Evolutionary conservation across 208 protist species (phyloP), one percentile per base, ranked within the genome.

Genomic region (Trypanosoma melophagium): DNA sequence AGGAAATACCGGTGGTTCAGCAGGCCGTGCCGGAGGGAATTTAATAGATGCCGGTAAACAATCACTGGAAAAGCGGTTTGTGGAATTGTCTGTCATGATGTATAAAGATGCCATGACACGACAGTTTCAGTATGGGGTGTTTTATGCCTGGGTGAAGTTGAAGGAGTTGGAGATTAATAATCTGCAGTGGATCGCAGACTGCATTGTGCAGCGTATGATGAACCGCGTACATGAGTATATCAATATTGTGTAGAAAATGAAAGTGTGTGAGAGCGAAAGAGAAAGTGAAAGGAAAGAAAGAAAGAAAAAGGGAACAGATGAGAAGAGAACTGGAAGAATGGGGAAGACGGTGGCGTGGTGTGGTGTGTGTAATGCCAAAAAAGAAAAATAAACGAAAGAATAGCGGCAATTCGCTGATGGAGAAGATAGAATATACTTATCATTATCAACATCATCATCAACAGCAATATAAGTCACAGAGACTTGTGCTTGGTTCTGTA

Each of bases 151-250:
- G 71, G 80, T 95, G 54, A 97, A 97, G 76, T 81, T 98, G 63
- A 95, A 93, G 79, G 94, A 96, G 75, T 73, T 96, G 65, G 94
- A 97, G 80, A 92, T 96, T 69, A 88, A 84, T 54, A 97, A 97
- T 67, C 71, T 97, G 47, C 81, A 93, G 64, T 97, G 92, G 92
- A 96, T 97, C 56, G 64, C 91, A 3, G 92, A 97, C 60, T 97
- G 94, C 76, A 91, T 97, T 17, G 79, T 87, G 62, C 94, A 97
- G 80, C 84, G 94, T 41, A 94, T 94, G 79, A 82, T 87, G 47
- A 78, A 91, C 58, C 84, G 84, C 52, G 79, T 97, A 19, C 81
- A 93, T 50, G 89, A 97, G 66, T 97, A 92, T 66, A 80, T 95
- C 21, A 86, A 72, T 63, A 88, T 90, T 47, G 38, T 69, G 14